Base-by-base conservation (phyloP, 805 yeast species). In the Vanderwaltozyma verrucispora region DNA sequence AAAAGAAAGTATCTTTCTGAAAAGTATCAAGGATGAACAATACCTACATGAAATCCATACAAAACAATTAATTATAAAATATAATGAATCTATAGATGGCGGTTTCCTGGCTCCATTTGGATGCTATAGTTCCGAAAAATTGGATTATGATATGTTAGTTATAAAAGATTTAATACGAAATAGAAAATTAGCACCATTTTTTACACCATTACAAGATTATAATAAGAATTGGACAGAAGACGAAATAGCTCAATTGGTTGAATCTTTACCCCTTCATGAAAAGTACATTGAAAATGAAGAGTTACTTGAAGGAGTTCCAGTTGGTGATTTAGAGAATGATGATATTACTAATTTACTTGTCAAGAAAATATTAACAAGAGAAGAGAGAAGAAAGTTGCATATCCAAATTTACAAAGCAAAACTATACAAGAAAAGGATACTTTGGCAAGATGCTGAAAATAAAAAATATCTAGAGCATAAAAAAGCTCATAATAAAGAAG, bases 91-190 rank as follows among this genome's bases (percentile, higher is more conserved):
- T 44, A 95, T 89, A 13, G 97, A 92, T 61, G 98, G 98, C 14
- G 98, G 98, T 2, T 87, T 65, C 53, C 62, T 89, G 44, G 95
- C 94, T 1, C 96, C 97, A 0, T 84, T 73, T 60, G 96, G 96
- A 2, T 82, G 83, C 23, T 89, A 89, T 60, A 74, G 77, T 45
- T 67, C 71, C 23, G 77, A 81, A 33, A 79, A 77, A 48, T 57
- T 80, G 37, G 95, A 84, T 56, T 89, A 75, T 62, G 73, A 80
- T 50, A 72, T 81, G 13, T 72, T 72, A n/a, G 65, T 80, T 3
- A 96, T 92, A 13, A 71, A 83, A 37, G 71, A 64, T 14, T 64
- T 82, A 28, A 81, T 89, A 17, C 64, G 77, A 15, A 73, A 74
- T 21, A 70, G 98, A 34, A 72, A 69, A 47, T 51, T 89, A 28